Evolutionary conservation across 164 flowering plant genomes (phyloP).

Genomic region (Nelumbo lutea): DNA sequence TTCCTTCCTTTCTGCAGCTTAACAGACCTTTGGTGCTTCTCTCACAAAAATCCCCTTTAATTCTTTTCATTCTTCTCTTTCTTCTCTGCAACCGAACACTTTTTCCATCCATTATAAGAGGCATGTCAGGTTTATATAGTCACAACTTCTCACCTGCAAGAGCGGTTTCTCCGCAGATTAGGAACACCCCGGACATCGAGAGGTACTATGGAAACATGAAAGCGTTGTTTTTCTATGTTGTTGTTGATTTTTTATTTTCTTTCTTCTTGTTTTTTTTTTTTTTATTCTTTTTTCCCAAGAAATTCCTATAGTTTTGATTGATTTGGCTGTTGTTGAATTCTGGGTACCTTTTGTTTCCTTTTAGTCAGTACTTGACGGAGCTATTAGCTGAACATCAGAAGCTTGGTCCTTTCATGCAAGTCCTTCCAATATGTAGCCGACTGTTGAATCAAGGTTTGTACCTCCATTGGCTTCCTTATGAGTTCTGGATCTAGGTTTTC

Average conservation of each 20-base stretch:
- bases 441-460: conserved; percentile 83
- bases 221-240: not conserved
- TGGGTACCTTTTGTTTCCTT: conserved; percentile 5
- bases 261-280: not conserved
- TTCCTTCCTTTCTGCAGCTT: conserved; percentile 18
- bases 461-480: not conserved
- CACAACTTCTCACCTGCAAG: conserved; percentile 91
- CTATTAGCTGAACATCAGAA: conserved; percentile 87
- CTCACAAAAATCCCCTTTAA: not conserved
- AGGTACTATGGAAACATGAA: conserved; percentile 35
- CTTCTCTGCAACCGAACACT: not conserved
- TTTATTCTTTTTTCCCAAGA: not conserved
- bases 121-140: conserved; percentile 80
- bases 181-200: conserved; percentile 64
- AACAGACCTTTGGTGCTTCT: conserved; percentile 1
- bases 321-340: conserved; percentile 1
- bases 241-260: not conserved
- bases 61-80: not conserved
- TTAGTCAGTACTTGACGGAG: conserved; percentile 88
- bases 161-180: conserved; percentile 87
- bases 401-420: conserved; percentile 91
- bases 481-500: conserved; percentile 26
- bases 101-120: not conserved
- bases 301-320: not conserved
- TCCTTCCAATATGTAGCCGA: conserved; percentile 83